phyloP scores from a whole-genome alignment of 768 basidiomycete genomes.

The Tubosaeta sp. region DNA sequence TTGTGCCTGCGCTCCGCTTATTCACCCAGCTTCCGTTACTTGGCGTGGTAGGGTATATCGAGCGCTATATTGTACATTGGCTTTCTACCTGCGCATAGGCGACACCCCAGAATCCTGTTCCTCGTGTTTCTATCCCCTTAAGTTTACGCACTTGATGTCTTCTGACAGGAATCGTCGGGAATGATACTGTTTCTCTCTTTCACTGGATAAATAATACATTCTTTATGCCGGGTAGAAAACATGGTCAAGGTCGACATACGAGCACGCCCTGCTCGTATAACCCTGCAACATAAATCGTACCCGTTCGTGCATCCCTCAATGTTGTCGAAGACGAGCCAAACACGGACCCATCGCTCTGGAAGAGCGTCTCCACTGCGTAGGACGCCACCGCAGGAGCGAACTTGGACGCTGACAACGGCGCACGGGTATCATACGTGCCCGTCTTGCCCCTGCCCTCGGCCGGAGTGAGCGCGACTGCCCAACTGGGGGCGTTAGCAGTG shows the following conservation, averaged over 20 bases:
- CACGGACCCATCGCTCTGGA: constrained; percentile 66
- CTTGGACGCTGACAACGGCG: constrained; percentile 45
- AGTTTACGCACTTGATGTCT: constrained; percentile 2
- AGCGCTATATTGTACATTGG: constrained; percentile 17
- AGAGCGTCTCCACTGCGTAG: constrained; percentile 55
- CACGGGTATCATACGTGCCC: constrained; percentile 17
- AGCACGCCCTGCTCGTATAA: constrained; percentile 56
- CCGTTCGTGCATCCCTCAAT: constrained; percentile 46
- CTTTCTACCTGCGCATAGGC: constrained; percentile 8
- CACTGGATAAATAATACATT: constrained; percentile 6
- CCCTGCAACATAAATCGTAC: constrained; percentile 50
- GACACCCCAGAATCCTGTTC: constrained; percentile 12
- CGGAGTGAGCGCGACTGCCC: constrained; percentile 48
- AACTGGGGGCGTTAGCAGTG: constrained; percentile 42
- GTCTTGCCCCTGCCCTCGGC: background rate
- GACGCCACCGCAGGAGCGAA: constrained; percentile 35
- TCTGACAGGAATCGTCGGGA: background rate
- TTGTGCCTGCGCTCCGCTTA: background rate
- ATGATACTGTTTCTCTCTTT: background rate
- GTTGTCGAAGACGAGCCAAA: constrained; percentile 54
- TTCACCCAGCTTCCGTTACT: constrained; percentile 3
- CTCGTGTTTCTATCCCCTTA: background rate
- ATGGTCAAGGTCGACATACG: constrained; percentile 38
- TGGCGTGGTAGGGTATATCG: constrained; percentile 19
- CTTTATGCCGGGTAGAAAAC: background rate